Evolutionary conservation across 106 monocot species (phyloP).

Genomic region (Acorus calamus): DNA sequence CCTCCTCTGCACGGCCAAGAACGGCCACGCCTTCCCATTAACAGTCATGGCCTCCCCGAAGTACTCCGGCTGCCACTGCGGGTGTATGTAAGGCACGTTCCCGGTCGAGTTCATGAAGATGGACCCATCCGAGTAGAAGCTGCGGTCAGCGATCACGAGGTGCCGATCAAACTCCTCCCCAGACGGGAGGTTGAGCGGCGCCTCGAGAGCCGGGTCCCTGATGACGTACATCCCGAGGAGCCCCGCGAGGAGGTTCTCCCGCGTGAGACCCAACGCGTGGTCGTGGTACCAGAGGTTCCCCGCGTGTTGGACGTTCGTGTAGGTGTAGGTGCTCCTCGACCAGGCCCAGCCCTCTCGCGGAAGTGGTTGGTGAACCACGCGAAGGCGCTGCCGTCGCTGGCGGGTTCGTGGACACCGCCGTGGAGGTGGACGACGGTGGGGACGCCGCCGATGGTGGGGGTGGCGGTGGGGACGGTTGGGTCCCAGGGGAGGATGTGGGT

Average conservation of each 20-base stretch:
- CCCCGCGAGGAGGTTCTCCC: slow-evolving; percentile 53
- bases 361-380: slow-evolving; percentile 54
- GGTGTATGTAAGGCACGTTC: slow-evolving; percentile 63
- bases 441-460: slow-evolving; percentile 19
- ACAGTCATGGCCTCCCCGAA: slow-evolving; percentile 75
- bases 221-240: slow-evolving; percentile 62
- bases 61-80: slow-evolving; percentile 96
- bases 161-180: slow-evolving; percentile 37
- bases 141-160: slow-evolving; percentile 65
- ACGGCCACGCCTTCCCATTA: slow-evolving; percentile 95
- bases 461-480: slow-evolving; percentile 39
- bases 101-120: slow-evolving; percentile 84
- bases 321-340: slow-evolving; percentile 15
- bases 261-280: slow-evolving; percentile 65
- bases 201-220: slow-evolving; percentile 34
- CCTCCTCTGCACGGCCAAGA: slow-evolving; percentile 39
- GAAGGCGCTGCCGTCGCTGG: slow-evolving; percentile 35
- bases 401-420: slow-evolving; percentile 52
- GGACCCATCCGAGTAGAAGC: slow-evolving; percentile 63
- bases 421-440: slow-evolving; percentile 30
- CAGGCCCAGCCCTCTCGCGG: slow-evolving; percentile 27
- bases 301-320: slow-evolving; percentile 59
- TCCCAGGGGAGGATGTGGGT: slow-evolving; percentile 69
- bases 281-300: slow-evolving; percentile 89
- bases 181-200: slow-evolving; percentile 37